Evolutionary conservation across 164 flowering plant species (phyloP).

Genomic region (Macadamia tetraphylla): DNA sequence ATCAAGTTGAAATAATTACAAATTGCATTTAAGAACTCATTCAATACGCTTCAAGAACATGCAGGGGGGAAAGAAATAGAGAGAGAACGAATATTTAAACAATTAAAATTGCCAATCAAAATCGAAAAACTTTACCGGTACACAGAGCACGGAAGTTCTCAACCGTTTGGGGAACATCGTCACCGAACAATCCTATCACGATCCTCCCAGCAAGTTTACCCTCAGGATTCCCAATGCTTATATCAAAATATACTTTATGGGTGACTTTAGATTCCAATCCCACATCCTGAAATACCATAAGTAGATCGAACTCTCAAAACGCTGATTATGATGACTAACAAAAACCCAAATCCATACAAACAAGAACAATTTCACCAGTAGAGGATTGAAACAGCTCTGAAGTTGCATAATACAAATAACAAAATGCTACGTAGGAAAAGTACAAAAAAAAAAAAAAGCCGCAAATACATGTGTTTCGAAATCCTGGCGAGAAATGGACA

Average conservation of each 20-base stretch:
- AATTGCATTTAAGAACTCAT: slow-evolving; percentile 3
- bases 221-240: slow-evolving; percentile 86
- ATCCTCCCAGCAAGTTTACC: slow-evolving; percentile 78
- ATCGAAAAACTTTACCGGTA: slow-evolving; percentile 50
- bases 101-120: not conserved
- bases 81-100: not conserved
- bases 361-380: not conserved
- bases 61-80: too few species aligned
- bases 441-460: not conserved
- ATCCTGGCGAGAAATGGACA: not conserved
- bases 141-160: slow-evolving; percentile 96
- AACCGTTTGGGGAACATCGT: slow-evolving; percentile 90
- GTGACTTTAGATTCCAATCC: slow-evolving; percentile 72
- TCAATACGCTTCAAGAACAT: too few species aligned
- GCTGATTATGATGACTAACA: too few species aligned
- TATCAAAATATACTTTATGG: slow-evolving; percentile 74
- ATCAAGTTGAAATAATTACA: slow-evolving; percentile 3
- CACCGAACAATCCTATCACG: slow-evolving; percentile 94
- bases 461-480: not conserved
- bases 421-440: not conserved
- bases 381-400: not conserved
- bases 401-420: not conserved
- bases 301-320: too few species aligned
- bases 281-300: slow-evolving; percentile 40
- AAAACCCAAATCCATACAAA: too few species aligned